These are phyloP conservation scores for Vitis hybrid DNA, from an alignment of 177 flowering plant species.

Conservation along the genomic window DNA sequence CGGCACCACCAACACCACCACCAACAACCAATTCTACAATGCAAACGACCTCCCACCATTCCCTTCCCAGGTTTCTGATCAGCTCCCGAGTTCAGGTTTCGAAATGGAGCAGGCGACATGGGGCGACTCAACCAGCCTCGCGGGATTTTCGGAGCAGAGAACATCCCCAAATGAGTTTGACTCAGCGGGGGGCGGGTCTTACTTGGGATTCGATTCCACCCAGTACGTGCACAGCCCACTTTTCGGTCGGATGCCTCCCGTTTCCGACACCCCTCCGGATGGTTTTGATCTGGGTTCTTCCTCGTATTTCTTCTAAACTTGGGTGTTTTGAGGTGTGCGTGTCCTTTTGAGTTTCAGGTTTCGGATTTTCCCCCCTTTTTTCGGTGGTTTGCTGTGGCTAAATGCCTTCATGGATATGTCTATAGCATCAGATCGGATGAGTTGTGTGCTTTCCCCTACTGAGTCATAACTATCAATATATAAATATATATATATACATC, in stretches of 20 bases:
- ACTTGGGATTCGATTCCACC: slow-evolving; percentile 25
- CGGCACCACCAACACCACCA: too few relatives aligned
- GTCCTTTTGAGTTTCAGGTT: not conserved
- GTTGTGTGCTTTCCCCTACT: too few relatives aligned
- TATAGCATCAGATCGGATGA: too few relatives aligned
- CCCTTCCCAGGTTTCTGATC: slow-evolving; percentile 20
- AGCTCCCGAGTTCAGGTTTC: slow-evolving; percentile 4
- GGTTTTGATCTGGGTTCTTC: slow-evolving; percentile 41
- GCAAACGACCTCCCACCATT: slow-evolving; percentile 31
- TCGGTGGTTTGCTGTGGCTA: too few relatives aligned
- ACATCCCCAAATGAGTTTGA: slow-evolving; percentile 16
- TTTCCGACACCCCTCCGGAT: slow-evolving; percentile 36
- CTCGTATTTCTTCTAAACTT: slow-evolving; percentile 32
- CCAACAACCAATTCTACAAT: not conserved
- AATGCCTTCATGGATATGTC: too few relatives aligned
- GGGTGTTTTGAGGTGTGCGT: not conserved
- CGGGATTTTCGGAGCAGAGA: slow-evolving; percentile 16
- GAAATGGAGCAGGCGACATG: slow-evolving; percentile 17
- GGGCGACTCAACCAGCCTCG: slow-evolving; percentile 10
- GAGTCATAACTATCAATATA: too few relatives aligned
- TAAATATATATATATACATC: too few relatives aligned
- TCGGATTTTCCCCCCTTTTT: not conserved
- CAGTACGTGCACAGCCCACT: slow-evolving; percentile 56
- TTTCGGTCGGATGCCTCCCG: slow-evolving; percentile 63
- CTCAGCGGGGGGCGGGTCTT: slow-evolving; percentile 14